Conservation (phyloP, 495 filamentous ascomycete genomes). For the Geopyxis carbonaria region DNA sequence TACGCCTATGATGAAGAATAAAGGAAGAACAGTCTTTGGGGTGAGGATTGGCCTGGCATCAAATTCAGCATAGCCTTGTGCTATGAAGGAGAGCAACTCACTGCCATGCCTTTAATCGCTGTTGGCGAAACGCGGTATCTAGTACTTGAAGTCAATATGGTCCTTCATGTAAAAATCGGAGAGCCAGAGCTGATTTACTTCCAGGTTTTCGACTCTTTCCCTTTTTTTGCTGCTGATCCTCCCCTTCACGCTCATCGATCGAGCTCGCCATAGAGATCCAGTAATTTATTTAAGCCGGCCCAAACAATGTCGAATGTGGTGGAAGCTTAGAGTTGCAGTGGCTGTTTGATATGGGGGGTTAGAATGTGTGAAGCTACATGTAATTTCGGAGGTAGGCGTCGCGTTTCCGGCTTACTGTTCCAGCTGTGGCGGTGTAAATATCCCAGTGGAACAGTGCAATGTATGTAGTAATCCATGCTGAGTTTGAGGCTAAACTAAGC, state of each 20-base stretch:
- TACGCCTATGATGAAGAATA: conserved; percentile 73
- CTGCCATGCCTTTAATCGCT: conserved; percentile 90
- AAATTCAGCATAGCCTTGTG: neutral
- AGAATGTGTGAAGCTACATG: too few relatives aligned
- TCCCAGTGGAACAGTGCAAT: too few relatives aligned
- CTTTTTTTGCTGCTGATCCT: conserved; percentile 47
- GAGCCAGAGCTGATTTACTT: conserved; percentile 36
- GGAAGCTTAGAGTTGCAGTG: neutral
- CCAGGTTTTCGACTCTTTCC: conserved; percentile 70
- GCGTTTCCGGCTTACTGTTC: too few relatives aligned
- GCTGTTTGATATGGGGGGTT: neutral
- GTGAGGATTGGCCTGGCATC: conserved; percentile 63
- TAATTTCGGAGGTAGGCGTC: too few relatives aligned
- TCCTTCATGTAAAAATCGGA: conserved; percentile 4
- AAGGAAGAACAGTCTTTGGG: conserved; percentile 75
- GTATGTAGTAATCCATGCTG: too few relatives aligned
- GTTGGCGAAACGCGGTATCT: conserved; percentile 88
- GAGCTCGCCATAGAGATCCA: conserved; percentile 26
- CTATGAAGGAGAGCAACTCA: conserved; percentile 29
- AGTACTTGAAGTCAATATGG: conserved; percentile 8
- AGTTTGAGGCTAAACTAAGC: too few relatives aligned
- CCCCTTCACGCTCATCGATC: conserved; percentile 33
- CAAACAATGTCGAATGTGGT: neutral
- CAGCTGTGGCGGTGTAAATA: too few relatives aligned
- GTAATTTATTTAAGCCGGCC: neutral